Evolutionary conservation across 2,329 filamentous ascomycete genomes (phyloP).

Genomic region (Phialophora verrucosa): DNA sequence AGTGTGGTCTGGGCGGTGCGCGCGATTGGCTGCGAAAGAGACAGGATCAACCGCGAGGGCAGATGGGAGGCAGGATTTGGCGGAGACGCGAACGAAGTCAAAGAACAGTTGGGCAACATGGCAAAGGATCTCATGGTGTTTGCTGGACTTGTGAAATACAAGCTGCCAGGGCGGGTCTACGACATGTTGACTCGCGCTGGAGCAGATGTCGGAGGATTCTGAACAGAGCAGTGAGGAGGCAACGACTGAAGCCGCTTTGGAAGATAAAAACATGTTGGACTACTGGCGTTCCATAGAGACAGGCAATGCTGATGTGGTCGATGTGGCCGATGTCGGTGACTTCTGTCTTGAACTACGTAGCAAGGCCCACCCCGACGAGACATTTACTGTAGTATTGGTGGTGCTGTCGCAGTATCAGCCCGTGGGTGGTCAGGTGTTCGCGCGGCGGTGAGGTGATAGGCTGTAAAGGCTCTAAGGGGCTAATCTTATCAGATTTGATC

Average conservation of each 20-base stretch:
- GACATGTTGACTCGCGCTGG: slow-evolving; percentile 85
- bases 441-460: not conserved
- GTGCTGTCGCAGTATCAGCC: not conserved
- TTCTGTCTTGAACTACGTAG: not conserved
- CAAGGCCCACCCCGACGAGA: not conserved
- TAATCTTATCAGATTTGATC: slow-evolving; percentile 23
- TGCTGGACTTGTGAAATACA: slow-evolving; percentile 88
- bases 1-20: slow-evolving; percentile 92
- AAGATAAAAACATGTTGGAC: slow-evolving; percentile 1
- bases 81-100: slow-evolving; percentile 46
- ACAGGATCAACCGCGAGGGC: slow-evolving; percentile 66
- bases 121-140: slow-evolving; percentile 92
- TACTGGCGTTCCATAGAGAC: not conserved
- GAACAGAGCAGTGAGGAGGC: slow-evolving; percentile 9
- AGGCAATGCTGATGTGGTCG: not conserved
- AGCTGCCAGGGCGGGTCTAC: slow-evolving; percentile 83
- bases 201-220: slow-evolving; percentile 63
- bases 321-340: slow-evolving; percentile 14
- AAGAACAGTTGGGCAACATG: slow-evolving; percentile 56
- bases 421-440: not conserved
- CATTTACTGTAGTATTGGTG: not conserved
- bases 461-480: not conserved
- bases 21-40: slow-evolving; percentile 79
- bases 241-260: not conserved
- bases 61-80: slow-evolving; percentile 74